A percentile compares a stretch with the other conserved stretches of the same genome.
phyloP scores from a whole-genome alignment of 2,329 filamentous ascomycete genomes.

The Colletotrichum higginsianum region DNA sequence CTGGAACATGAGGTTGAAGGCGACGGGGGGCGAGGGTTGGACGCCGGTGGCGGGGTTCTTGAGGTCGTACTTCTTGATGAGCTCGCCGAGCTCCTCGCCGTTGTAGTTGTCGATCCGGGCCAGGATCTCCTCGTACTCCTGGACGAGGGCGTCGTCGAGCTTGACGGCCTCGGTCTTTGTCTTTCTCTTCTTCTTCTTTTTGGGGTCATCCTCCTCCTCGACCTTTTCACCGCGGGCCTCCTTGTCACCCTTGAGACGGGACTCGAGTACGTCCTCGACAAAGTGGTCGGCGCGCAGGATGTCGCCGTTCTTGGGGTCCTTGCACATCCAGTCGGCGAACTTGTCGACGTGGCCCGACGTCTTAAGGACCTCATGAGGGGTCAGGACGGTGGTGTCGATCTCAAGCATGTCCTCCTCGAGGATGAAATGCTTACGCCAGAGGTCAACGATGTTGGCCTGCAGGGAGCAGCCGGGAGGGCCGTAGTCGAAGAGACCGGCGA shows the following conservation, averaged over 20 bases:
- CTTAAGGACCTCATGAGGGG: slow-evolving; percentile 93
- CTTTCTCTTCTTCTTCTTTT: slow-evolving; percentile 91
- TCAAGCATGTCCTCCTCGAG: slow-evolving; percentile 96
- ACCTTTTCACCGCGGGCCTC: slow-evolving; percentile 89
- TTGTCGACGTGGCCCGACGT: slow-evolving; percentile 97
- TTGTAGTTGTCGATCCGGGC: slow-evolving; percentile 97
- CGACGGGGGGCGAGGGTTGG: slow-evolving; percentile 83
- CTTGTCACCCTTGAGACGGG: slow-evolving; percentile 89
- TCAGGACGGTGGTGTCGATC: slow-evolving; percentile 94
- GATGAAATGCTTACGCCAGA: slow-evolving; percentile 95
- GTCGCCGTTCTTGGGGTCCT: slow-evolving; percentile 97
- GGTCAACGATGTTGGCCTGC: slow-evolving; percentile 88
- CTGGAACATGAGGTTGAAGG: slow-evolving; percentile 99
- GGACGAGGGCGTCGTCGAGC: slow-evolving; percentile 86
- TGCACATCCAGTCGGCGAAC: slow-evolving; percentile 99
- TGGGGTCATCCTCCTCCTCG: slow-evolving; percentile 77
- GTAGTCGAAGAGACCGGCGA: slow-evolving; percentile 93
- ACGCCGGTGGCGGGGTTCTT: slow-evolving; percentile 87
- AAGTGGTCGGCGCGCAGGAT: slow-evolving; percentile 97
- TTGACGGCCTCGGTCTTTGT: slow-evolving; percentile 84
- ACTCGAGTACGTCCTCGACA: slow-evolving; percentile 93
- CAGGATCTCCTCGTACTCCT: slow-evolving; percentile 92
- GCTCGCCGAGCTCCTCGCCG: slow-evolving; percentile 85
- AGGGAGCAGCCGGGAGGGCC: slow-evolving; percentile 90
- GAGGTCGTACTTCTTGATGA: slow-evolving; percentile 94